Base-by-base conservation (phyloP, 2,329 filamentous ascomycete genomes). In the Alternaria postmessia region DNA sequence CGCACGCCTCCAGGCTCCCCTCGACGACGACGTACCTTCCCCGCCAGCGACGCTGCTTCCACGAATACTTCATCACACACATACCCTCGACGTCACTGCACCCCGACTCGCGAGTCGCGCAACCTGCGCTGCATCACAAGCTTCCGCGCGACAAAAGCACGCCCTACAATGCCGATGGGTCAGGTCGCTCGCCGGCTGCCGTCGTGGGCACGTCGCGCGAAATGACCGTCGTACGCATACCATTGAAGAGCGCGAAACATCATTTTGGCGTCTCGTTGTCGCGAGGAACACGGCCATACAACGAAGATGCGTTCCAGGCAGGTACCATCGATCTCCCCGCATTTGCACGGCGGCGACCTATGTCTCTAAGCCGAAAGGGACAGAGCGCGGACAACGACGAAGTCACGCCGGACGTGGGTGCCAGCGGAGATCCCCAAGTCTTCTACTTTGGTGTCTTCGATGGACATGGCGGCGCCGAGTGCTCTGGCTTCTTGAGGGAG, bases 401-500 rank as follows among this genome's bases (percentile, higher is more conserved):
- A 78, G 88, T 86, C 51, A 92, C 86, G 24, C 87, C 84, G 9
- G 92, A 92, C 6, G 91, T 92, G 59, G 91, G 89, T 65, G 88
- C 91, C 2, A 91, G 88, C 64, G 94, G 94, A 3, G 94, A 98
- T 74, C 94, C 94, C 1, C 94, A 98, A 76, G 90, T 98, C 34
- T 99, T 99, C 79, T 99, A 98, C 79, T 99, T 97, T 84, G 94
- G 88, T 1, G 89, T 98, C 1, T 99, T 98, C 73, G 95, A 99
- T 78, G 95, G 95, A 3, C 95, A 99, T 80, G 95, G 95, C 9
- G 95, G 95, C 20, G 86, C 83, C 20, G 91, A 97, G 76, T 98
- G 95, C 78, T 93, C 93, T 61, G 89, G 90, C 18, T 98, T 97
- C 70, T 79, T 98, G 67, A 86, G 89, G 59, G 92, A 97, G 61